A percentile compares a stretch with the other conserved stretches of the same genome.
Evolutionary conservation across 2,329 filamentous ascomycete genomes (phyloP).

Genomic region (Chaetomiaceae sp.): DNA sequence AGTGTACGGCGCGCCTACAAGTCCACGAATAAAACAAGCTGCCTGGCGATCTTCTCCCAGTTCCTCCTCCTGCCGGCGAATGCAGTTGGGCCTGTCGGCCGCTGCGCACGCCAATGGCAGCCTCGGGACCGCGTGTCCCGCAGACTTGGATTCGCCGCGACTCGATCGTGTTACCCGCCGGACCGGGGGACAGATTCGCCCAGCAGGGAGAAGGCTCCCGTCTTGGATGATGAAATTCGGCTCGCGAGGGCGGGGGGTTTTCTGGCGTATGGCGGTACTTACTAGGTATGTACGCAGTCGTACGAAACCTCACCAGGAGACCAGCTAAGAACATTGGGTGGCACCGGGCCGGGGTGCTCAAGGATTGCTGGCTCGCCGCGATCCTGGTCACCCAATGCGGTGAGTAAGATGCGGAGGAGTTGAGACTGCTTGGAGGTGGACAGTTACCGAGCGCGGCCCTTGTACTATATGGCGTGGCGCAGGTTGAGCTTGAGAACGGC

Average conservation of each 20-base stretch:
- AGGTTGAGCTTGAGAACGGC: no score
- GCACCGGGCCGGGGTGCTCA: background rate
- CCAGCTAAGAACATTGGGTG: no score
- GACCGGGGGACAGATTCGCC: no score
- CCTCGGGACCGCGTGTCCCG: constrained; percentile 9
- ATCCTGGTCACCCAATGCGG: background rate
- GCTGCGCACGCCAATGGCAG: background rate
- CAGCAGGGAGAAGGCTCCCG: no score
- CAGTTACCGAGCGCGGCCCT: no score
- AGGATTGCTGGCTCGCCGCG: background rate
- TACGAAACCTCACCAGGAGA: no score
- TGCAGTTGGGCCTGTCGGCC: background rate
- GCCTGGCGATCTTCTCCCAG: no score
- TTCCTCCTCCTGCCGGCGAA: background rate
- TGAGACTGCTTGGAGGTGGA: no score
- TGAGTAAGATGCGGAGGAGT: background rate
- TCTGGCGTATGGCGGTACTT: background rate
- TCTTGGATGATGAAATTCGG: constrained; percentile 5
- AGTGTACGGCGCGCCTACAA: no score
- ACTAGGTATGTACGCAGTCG: no score
- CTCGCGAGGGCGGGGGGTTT: background rate
- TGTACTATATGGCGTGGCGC: no score
- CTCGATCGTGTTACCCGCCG: constrained; percentile 3
- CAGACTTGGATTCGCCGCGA: background rate
- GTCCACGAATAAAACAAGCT: no score